Evolutionary conservation across 257 asterid species (phyloP), one percentile per base, ranked within the genome.

Genomic region (Avicennia marina): DNA sequence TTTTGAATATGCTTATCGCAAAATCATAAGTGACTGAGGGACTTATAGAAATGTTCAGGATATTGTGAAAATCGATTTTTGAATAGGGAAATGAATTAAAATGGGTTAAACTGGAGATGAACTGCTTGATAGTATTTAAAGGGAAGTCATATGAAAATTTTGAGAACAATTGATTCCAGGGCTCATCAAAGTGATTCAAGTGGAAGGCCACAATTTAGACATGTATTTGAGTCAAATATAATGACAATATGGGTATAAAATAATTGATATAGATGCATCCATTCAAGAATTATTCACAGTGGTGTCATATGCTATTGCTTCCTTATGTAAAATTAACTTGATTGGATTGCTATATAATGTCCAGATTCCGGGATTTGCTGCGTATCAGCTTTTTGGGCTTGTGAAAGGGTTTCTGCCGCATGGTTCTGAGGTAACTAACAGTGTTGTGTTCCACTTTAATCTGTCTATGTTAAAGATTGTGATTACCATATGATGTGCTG

Each of bases 291-390:
- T 26, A 15, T 53, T 25, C 15, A 9, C 18, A 19, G 16, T 25
- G 17, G 18, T 52, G 31, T 55, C 36, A 16, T 67, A 4, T 46
- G 53, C 20, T 33, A 18, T 18, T 31, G 8, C 42, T 41, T 36
- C 38, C 9, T 1, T n/a, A 56, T 39, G 38, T 46, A 20, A 41
- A 39, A 31, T 31, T 31, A 33, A 26, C 36, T 61, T 57, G 12
- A 33, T 60, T 39, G 3, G 29, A 22, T 32, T 56, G 32, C 43
- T 22, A n/a, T 45, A 21, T 67, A 46, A 44, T 65, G 36, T 64
- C 32, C 80, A 90, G 98, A 87, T 90, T 48, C 98, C 98, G 9
- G 95, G 79, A 20, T 91, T 88, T 53, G 95, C 94, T 2, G 94
- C 84, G 3, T 91, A 91, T 77, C 76, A 85, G 43, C 86, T 86